These are phyloP conservation scores for Aspergillus tamarii DNA, from an alignment of 2,329 filamentous ascomycete species.

Conservation along the genomic window DNA sequence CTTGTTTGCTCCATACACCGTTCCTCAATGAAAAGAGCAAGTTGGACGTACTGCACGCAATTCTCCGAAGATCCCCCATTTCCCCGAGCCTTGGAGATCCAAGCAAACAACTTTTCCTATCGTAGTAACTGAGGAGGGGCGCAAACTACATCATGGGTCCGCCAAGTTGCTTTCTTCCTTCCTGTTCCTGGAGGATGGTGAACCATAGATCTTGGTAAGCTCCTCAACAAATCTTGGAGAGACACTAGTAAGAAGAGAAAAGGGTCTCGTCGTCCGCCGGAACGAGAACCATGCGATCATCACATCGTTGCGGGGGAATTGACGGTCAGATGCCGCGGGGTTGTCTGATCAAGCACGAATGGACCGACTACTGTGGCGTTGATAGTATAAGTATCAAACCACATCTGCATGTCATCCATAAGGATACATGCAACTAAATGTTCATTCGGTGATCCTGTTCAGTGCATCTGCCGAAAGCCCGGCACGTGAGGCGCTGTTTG, in stretches of 20 bases:
- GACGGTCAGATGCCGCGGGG: background rate
- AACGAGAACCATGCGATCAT: background rate
- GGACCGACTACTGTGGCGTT: background rate
- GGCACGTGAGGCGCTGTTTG: background rate
- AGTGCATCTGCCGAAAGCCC: background rate
- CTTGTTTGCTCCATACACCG: background rate
- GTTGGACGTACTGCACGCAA: background rate
- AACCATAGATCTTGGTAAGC: background rate
- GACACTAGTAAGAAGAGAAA: background rate
- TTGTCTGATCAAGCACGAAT: background rate
- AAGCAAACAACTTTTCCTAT: background rate
- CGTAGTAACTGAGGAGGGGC: background rate
- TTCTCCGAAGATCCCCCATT: conserved; percentile 3
- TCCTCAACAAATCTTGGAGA: background rate
- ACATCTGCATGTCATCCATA: conserved; percentile 1
- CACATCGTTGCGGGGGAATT: background rate
- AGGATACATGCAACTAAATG: background rate
- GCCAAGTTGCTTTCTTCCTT: background rate
- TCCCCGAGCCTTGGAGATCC: background rate
- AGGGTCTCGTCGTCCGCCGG: background rate
- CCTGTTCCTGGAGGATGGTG: background rate
- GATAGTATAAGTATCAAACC: background rate
- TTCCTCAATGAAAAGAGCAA: background rate
- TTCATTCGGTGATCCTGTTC: background rate
- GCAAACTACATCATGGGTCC: background rate